These are phyloP conservation scores for Beauveria varroae DNA, from an alignment of 2,329 filamentous ascomycete species.

Conservation along the genomic window DNA sequence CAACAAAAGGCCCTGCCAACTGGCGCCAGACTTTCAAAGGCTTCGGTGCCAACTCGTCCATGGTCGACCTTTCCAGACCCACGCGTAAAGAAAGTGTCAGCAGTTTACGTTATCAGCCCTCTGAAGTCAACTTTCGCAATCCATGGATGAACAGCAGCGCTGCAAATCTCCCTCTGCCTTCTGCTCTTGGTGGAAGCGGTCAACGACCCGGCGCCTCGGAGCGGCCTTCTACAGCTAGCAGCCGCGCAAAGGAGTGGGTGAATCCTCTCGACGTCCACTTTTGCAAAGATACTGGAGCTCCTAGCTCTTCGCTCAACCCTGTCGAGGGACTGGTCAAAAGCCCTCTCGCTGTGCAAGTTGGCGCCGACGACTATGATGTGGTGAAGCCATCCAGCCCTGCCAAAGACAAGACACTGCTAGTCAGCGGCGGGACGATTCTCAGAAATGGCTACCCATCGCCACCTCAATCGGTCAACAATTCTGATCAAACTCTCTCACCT, in stretches of 20 bases:
- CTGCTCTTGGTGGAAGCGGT: constrained; percentile 23
- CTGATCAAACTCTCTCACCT: constrained; percentile 15
- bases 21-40: constrained; percentile 30
- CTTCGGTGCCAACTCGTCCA: constrained; percentile 33
- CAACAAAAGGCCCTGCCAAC: constrained; percentile 20
- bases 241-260: constrained; percentile 33
- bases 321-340: constrained; percentile 25
- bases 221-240: constrained; percentile 27
- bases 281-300: constrained; percentile 20
- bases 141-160: constrained; percentile 29
- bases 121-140: constrained; percentile 31
- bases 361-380: constrained; percentile 6
- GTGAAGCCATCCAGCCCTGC: constrained; percentile 13
- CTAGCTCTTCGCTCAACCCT: constrained; percentile 17
- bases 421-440: neutral
- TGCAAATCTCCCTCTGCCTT: constrained; percentile 27
- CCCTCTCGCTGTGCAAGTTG: constrained; percentile 33
- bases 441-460: constrained; percentile 29
- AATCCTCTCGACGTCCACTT: constrained; percentile 44
- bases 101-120: constrained; percentile 26
- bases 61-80: constrained; percentile 34
- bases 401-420: neutral
- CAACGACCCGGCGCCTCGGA: constrained; percentile 24
- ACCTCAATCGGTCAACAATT: constrained; percentile 27
- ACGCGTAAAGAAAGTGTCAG: constrained; percentile 21